Conservation (phyloP, 306 rosid genomes). For the Carpinus viminea region DNA sequence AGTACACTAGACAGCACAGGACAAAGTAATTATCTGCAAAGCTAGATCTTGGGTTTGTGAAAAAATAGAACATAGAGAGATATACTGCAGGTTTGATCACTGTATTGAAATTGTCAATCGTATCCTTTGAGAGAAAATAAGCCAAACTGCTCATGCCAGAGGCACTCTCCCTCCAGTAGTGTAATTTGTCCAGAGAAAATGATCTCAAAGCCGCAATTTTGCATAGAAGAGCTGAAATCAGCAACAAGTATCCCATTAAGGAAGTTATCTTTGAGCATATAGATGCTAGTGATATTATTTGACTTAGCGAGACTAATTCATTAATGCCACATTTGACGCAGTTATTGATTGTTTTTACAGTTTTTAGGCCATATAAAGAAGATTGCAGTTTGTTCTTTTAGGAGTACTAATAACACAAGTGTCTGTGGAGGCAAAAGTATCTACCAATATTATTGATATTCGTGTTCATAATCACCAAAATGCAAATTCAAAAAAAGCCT, state of each 20-base stretch:
- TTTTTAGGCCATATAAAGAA: background rate
- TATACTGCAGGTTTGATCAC: constrained; percentile 83
- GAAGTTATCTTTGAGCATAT: constrained; percentile 21
- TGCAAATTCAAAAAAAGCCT: background rate
- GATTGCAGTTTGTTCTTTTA: background rate
- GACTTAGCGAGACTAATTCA: constrained; percentile 1
- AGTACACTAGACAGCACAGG: constrained; percentile 80
- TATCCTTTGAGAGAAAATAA: constrained; percentile 92
- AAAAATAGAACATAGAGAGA: constrained; percentile 91
- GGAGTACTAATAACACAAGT: background rate
- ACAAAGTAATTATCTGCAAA: constrained; percentile 78
- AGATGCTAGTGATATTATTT: constrained; percentile 21
- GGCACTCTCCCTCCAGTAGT: constrained; percentile 86
- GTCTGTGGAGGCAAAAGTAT: constrained; percentile 4
- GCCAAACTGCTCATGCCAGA: constrained; percentile 98
- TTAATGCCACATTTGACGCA: background rate
- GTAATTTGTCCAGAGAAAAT: constrained; percentile 77
- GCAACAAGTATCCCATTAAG: constrained; percentile 23
- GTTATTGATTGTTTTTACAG: background rate
- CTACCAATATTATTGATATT: background rate
- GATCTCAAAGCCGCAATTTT: constrained; percentile 94
- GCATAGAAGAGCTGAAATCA: constrained; percentile 86
- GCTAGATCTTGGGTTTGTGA: constrained; percentile 87
- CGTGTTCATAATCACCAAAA: background rate
- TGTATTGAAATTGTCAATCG: constrained; percentile 81